A percentile compares a stretch with the other conserved stretches of the same genome.
phyloP scores from a whole-genome alignment of 2,329 filamentous ascomycete species.

The Calonectria pseudoturangicola region DNA sequence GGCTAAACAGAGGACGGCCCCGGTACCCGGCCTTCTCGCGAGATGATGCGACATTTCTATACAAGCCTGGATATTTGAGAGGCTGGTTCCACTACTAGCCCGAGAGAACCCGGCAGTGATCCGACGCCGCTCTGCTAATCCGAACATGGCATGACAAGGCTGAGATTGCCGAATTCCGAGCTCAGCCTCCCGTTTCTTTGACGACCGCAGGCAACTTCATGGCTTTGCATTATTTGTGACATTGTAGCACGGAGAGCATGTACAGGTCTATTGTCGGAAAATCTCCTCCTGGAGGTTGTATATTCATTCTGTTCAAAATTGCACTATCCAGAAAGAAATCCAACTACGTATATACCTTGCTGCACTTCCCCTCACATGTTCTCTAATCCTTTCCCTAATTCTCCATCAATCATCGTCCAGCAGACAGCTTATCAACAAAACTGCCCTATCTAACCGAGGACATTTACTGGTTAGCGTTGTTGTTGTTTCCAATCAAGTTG shows the following conservation, averaged over 20 bases:
- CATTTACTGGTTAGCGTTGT: constrained; percentile 56
- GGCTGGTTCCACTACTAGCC: constrained; percentile 1
- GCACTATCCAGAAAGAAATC: constrained; percentile 17
- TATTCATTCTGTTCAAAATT: constrained; percentile 22
- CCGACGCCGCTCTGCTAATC: neutral
- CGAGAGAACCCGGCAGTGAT: constrained; percentile 28
- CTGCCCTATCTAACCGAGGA: neutral
- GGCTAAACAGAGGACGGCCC: neutral
- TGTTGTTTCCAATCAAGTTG: constrained; percentile 72
- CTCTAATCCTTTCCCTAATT: neutral
- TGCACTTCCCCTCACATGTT: neutral
- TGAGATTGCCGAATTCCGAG: neutral
- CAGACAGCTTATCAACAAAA: neutral
- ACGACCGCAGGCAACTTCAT: neutral
- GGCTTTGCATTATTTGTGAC: constrained; percentile 5
- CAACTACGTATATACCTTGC: neutral
- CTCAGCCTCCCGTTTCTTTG: constrained; percentile 6
- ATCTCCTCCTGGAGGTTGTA: neutral
- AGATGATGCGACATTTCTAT: neutral
- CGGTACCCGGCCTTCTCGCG: neutral
- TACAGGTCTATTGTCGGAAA: neutral
- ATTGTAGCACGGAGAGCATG: neutral
- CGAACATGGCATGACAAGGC: neutral
- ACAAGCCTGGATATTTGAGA: neutral
- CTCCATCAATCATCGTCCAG: neutral